These are phyloP conservation scores for Lenwebbia sp. DNA, from an alignment of 345 rosid genomes.

Conservation along the genomic window DNA sequence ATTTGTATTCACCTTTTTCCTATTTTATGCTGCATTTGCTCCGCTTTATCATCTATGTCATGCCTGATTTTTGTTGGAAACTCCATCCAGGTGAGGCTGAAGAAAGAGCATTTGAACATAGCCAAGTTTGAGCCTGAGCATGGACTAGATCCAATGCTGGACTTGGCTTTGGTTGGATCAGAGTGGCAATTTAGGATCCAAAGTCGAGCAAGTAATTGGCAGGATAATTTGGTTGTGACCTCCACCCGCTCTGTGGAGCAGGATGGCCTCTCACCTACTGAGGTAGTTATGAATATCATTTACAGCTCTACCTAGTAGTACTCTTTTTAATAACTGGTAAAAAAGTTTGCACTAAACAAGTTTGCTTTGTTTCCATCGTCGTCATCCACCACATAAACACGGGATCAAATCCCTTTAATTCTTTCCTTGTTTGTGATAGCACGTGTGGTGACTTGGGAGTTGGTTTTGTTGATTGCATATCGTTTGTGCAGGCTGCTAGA, in stretches of 20 bases:
- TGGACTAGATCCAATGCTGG: conserved; percentile 84
- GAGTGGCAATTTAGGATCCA: conserved; percentile 98
- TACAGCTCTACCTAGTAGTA: not conserved
- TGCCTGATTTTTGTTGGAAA: not conserved
- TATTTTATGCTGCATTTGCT: not conserved
- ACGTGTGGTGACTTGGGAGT: not conserved
- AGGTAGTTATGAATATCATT: conserved; percentile 33
- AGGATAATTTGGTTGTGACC: conserved; percentile 86
- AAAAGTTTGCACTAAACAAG: not conserved
- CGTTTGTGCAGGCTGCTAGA: conserved; percentile 65
- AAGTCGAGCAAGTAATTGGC: conserved; percentile 97
- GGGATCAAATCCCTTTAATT: not conserved
- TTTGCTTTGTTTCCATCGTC: not conserved
- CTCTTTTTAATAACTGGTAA: not conserved
- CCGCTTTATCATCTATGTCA: not conserved
- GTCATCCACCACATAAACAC: not conserved
- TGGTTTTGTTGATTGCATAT: not conserved
- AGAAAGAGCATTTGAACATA: conserved; percentile 83
- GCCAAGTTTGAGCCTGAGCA: conserved; percentile 95
- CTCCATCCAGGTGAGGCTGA: conserved; percentile 72
- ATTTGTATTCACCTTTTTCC: not conserved
- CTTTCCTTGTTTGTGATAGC: not conserved
- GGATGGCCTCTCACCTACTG: conserved; percentile 87
- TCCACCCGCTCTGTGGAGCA: conserved; percentile 90
- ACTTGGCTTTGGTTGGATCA: conserved; percentile 94